Evolutionary conservation across 768 basidiomycete genomes (phyloP), one percentile per base, ranked within the genome.

Genomic region (Termitomyces sp.): DNA sequence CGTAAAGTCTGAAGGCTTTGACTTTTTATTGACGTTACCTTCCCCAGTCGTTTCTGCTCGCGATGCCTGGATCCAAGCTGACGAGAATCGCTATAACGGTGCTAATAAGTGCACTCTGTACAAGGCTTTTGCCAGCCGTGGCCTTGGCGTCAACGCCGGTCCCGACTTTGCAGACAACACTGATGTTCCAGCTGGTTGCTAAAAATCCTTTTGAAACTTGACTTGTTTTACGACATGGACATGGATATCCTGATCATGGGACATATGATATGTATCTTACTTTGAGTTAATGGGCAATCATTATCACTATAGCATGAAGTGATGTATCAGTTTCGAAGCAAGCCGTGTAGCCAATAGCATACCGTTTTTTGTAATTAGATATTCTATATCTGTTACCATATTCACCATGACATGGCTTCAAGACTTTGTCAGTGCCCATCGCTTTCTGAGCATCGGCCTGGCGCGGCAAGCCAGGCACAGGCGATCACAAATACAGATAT

Each of bases 41-140:
- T 13, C 32, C 1, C 14, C 55, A 77, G 79, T 81, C 63, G 60
- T 74, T 26, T 57, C 71, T 30, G 79, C 78, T 3, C 79, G 80
- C 38, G 74, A 80, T 62, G 79, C 79, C 3, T 78, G 76, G 76
- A 73, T 82, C 48, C 77, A 80, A 62, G 81, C 82, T 10, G 82
- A 83, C 63, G 63, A 63, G 45, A 79, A 80, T 65, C 71, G 77
- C 8, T 82, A 71, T 65, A 63, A 54, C 4, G 79, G 80, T 43
- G 70, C 68, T 11, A 77, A 82, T 64, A 75, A 63, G 47, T 82
- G 81, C 60, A 66, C 67, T 6, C 60, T 83, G 33, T 78, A 72
- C 69, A 74, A 66, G n/a, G 75, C 69, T 11, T 83, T 83, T 54
- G 80, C 80, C 5, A 77, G 74, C 59, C 74, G 75, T 43, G 81